These are phyloP conservation scores for Santalum album DNA, from an alignment of 164 flowering plant genomes.

Conservation along the genomic window DNA sequence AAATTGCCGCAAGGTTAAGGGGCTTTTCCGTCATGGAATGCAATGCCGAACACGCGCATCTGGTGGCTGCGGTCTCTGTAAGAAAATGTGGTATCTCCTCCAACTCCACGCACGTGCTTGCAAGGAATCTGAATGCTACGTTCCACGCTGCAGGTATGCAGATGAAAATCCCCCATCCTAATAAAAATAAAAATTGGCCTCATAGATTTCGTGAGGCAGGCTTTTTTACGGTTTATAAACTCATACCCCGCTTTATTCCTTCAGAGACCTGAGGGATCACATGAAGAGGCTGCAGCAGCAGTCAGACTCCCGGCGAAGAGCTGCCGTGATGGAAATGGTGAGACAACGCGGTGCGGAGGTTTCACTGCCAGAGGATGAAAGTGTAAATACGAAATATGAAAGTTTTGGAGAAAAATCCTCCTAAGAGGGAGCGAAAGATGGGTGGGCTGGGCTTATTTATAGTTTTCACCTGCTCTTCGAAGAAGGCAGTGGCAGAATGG, in stretches of 20 bases:
- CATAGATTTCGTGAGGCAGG: not conserved
- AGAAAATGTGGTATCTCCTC: constrained; percentile 97
- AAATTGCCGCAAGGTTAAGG: constrained; percentile 93
- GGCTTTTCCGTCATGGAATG: constrained; percentile 93
- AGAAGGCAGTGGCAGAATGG: too few species aligned
- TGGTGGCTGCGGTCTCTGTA: constrained; percentile 88
- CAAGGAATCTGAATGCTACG: constrained; percentile 85
- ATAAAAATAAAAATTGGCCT: not conserved
- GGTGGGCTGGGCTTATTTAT: not conserved
- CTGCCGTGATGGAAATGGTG: constrained; percentile 99
- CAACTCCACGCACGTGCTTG: constrained; percentile 98
- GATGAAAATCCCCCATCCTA: not conserved
- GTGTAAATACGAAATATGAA: constrained; percentile 23
- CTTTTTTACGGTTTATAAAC: too few species aligned
- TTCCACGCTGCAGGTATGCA: constrained; percentile 92
- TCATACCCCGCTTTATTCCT: too few species aligned
- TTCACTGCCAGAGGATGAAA: constrained; percentile 46
- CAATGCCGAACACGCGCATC: constrained; percentile 79
- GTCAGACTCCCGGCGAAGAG: constrained; percentile 87
- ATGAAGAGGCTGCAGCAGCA: constrained; percentile 86
- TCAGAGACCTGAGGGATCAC: constrained; percentile 90
- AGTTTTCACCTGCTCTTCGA: not conserved
- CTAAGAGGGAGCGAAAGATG: constrained; percentile 5
- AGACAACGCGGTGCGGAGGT: constrained; percentile 98
- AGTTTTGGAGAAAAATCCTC: constrained; percentile 8